Evolutionary conservation across 306 rosid genomes (phyloP), one percentile per base, ranked within the genome.

Genomic region (Phaseolus lunatus): DNA sequence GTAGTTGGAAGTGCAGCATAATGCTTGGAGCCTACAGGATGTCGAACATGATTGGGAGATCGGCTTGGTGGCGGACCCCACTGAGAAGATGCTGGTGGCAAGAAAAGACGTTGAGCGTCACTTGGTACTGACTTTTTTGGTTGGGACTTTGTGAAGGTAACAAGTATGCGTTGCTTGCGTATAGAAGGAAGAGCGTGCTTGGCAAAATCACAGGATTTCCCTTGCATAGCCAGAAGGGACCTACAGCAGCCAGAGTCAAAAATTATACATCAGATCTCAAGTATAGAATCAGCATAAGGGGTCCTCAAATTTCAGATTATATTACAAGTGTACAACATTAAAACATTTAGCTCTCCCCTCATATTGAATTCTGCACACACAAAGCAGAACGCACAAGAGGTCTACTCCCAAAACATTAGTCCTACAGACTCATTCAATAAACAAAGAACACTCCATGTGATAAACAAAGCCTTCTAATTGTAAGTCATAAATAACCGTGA

Each of bases 161-260:
- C 83, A 3, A 95, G 87, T 58, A 91, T 84, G 9, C 99, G 97
- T 33, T 88, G 97, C 81, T 89, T 92, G 12, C 91, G 90, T 18
- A 85, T 63, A 15, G 99, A 87, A 49, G 97, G 90, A 81, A 95
- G 88, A 7, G 99, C 97, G 80, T 90, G 88, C 80, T 78, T 90
- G 10, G 97, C 86, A 82, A 87, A 84, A 78, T 91, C 97, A 7
- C 89, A 43, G 13, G 97, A 90, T 74, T 84, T 91, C 54, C 97
- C 99, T 86, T 92, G 89, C 91, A 91, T 31, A 52, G 80, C 75
- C 71, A 95, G 86, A 63, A 95, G 82, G 19, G 92, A 89, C 69
- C 99, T 95, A 87, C 52, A 72, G 74, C 29, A 52, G 52, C 63
- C 84, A 85, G 4, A 72, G 49, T 43, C 67, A 53, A 54, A 67